These are phyloP conservation scores for Camelina laxa DNA, from an alignment of 345 rosid genomes.

Conservation along the genomic window DNA sequence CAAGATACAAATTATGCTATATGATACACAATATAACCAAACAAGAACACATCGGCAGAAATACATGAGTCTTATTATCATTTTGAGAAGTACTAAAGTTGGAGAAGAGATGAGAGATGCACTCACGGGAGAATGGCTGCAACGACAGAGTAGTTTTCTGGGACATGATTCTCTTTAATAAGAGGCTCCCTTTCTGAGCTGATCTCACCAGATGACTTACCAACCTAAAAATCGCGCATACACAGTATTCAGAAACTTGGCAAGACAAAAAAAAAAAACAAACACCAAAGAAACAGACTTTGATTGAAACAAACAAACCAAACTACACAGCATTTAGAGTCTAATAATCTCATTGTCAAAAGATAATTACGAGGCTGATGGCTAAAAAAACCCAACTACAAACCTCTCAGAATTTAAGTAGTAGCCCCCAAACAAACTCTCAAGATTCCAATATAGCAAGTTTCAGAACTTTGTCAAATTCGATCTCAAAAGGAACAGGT, in stretches of 20 bases:
- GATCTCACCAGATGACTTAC: conserved; percentile 69
- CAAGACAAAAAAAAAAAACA: not conserved
- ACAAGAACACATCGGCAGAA: not conserved
- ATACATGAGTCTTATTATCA: conserved; percentile 10
- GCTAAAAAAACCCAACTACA: not conserved
- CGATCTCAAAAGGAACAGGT: not conserved
- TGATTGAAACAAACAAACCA: not conserved
- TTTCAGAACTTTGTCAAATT: not conserved
- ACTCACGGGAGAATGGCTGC: conserved; percentile 80
- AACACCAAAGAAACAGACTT: not conserved
- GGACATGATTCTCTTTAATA: conserved; percentile 48
- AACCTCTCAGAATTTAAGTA: not conserved
- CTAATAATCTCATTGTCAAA: not conserved
- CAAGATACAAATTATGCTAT: not conserved
- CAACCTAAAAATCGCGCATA: conserved; percentile 47
- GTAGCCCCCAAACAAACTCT: not conserved
- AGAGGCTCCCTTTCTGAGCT: conserved; percentile 68
- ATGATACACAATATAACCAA: not conserved
- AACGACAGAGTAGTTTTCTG: conserved; percentile 61
- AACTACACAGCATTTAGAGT: conserved; percentile 8
- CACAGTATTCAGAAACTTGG: conserved; percentile 16
- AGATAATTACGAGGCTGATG: not conserved
- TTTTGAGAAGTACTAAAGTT: not conserved
- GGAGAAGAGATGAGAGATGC: conserved; percentile 32
- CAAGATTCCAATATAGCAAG: not conserved